Base-by-base conservation (phyloP, 225 moss, liverwort and hornwort species). In the Rhytidiadelphus loreus region DNA sequence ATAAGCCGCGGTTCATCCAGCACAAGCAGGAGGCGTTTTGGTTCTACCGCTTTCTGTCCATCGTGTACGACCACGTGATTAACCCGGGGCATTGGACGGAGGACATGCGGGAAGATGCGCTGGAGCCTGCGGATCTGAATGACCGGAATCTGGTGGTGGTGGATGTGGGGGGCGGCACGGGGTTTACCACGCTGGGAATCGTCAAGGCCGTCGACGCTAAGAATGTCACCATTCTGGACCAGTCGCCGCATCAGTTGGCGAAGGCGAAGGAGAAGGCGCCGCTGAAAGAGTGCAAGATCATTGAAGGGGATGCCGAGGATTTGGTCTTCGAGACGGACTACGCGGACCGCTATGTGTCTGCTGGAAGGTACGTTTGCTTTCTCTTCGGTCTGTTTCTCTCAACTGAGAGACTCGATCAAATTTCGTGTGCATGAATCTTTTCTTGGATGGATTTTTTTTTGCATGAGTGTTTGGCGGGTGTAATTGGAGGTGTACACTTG, bases 11-110 rank as follows among this genome's bases (percentile, higher is more conserved):
- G 26, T 97, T 99, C 62, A 99, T 99, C 62, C 96, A 99, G 90
- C 98, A 99, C 87, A 99, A 99, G 95, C 95, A 99, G 90, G 98
- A 99, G 83, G 98, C 98, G 23, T 99, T 99, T 53, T 99, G 98
- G 98, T 99, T 99, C 73, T 99, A 99, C 92, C 89, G 98, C 78
- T 99, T 99, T 85, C 78, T 99, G 84, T 99, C 98, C 20, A 93
- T 99, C 16, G 97, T 99, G 69, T 99, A 99, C 61, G 98, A 99
- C 91, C 97, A 99, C 75, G 89, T 99, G 32, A 99, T 99, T 12
- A 99, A 99, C 90, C 98, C 98, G 53, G 98, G 98, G 25, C 97
- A 99, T 89, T 99, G 98, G 98, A 99, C 98, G 33, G 98, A 99
- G 92, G 97, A 99, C 87, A 99, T 99, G 98, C 93, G 98, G 22